Conservation (phyloP, 139 green algal genomes). For the Auxenochlorella pyrenoidosa region DNA sequence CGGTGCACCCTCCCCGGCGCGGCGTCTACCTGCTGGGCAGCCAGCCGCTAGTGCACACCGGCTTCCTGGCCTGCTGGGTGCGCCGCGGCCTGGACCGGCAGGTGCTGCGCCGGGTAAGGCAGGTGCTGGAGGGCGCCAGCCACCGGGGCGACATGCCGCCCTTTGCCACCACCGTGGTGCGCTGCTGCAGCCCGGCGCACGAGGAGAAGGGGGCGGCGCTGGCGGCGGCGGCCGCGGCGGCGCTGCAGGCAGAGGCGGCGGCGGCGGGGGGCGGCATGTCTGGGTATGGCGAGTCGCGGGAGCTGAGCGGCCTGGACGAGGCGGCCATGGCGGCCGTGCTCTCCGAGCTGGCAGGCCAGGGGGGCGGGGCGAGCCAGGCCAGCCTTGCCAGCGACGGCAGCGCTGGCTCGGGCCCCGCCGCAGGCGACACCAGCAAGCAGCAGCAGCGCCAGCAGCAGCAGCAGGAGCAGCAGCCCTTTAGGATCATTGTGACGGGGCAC, state of each 20-base stretch:
- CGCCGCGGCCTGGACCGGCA: neutral
- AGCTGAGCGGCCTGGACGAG: neutral
- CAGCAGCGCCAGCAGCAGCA: neutral
- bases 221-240: neutral
- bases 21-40: neutral
- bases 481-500: neutral
- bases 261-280: neutral
- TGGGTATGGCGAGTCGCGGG: neutral
- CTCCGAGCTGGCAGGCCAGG: neutral
- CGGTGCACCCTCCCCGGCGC: neutral
- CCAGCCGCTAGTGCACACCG: conserved; percentile 1
- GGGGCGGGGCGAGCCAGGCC: neutral
- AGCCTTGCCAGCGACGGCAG: neutral
- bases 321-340: neutral
- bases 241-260: neutral
- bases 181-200: conserved; percentile 1
- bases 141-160: neutral
- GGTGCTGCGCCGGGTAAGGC: conserved; percentile 7
- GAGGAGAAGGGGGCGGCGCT: neutral
- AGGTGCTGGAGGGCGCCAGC: neutral
- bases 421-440: neutral
- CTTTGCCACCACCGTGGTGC: conserved; percentile 3
- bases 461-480: neutral
- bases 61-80: conserved; percentile 2
- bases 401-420: neutral